These are phyloP conservation scores for Orobanche coerulescens DNA, from an alignment of 257 asterid genomes.

Conservation along the genomic window DNA sequence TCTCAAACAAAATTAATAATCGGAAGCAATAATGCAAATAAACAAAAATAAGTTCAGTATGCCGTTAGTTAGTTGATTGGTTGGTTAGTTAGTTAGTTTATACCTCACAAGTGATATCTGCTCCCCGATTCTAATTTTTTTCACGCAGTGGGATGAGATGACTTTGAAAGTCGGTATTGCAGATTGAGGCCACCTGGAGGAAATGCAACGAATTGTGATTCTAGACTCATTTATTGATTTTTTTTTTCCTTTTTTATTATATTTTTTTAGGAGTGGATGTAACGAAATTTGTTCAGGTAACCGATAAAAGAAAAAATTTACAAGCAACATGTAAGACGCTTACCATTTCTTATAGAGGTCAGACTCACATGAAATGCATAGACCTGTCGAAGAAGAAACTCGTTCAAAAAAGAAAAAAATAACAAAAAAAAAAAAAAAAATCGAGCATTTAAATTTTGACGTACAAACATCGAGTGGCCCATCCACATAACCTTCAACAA, in stretches of 20 bases:
- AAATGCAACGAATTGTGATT: constrained; percentile 5
- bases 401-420: constrained; percentile 7
- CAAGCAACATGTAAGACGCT: constrained; percentile 5
- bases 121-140: constrained; percentile 62
- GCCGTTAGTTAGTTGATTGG: too few species aligned
- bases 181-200: constrained; percentile 88
- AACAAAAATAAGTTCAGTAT: constrained; percentile 4
- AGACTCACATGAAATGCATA: constrained; percentile 75
- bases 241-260: too few species aligned
- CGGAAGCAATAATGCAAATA: neutral
- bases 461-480: constrained; percentile 93
- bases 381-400: constrained; percentile 39
- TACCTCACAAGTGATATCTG: constrained; percentile 84
- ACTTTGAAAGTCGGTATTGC: constrained; percentile 63
- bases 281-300: neutral
- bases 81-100: too few species aligned
- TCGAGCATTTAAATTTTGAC: constrained; percentile 26
- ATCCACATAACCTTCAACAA: constrained; percentile 85
- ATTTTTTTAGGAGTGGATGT: too few species aligned
- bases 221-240: too few species aligned
- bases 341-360: constrained; percentile 70
- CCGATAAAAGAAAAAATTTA: too few species aligned
- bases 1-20: neutral
- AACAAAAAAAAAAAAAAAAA: constrained; percentile 1
- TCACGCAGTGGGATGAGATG: constrained; percentile 43